These are phyloP conservation scores for Penicillium occitanis DNA, from an alignment of 2,329 filamentous ascomycete species.

Conservation along the genomic window DNA sequence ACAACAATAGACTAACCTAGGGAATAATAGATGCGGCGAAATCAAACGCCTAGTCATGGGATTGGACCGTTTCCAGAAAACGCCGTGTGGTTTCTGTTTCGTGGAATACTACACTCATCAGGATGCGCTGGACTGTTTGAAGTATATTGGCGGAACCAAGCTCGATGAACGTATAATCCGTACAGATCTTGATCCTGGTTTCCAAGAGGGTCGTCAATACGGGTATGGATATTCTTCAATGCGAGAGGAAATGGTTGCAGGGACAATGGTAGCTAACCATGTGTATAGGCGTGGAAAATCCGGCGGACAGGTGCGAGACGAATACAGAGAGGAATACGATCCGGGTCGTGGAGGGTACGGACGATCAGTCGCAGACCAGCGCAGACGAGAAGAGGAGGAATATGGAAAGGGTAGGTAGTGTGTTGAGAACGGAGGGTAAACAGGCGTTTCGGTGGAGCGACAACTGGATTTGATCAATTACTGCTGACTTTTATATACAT, in stretches of 20 bases:
- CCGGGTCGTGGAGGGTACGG: constrained; percentile 90
- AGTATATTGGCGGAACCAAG: constrained; percentile 97
- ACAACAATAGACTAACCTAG: background rate
- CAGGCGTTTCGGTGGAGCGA: constrained; percentile 33
- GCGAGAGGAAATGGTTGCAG: background rate
- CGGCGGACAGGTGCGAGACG: constrained; percentile 93
- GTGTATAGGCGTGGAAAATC: constrained; percentile 72
- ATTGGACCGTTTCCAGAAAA: constrained; percentile 94
- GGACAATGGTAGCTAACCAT: constrained; percentile 24
- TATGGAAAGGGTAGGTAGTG: constrained; percentile 57
- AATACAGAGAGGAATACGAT: constrained; percentile 96
- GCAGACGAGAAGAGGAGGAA: constrained; percentile 58
- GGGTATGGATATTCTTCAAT: constrained; percentile 52
- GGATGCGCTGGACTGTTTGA: constrained; percentile 96
- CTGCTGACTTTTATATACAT: constrained; percentile 1
- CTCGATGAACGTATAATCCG: constrained; percentile 95
- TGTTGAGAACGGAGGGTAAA: constrained; percentile 26
- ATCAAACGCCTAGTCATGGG: constrained; percentile 99
- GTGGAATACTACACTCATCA: constrained; percentile 99
- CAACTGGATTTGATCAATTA: constrained; percentile 24
- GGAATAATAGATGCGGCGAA: constrained; percentile 68
- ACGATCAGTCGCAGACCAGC: constrained; percentile 68
- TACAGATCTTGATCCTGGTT: constrained; percentile 92
- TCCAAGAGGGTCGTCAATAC: constrained; percentile 93
- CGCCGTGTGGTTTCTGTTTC: constrained; percentile 98